Base-by-base conservation (phyloP, 202 grass and related monocot genomes). In the Cymbopogon flexuosus region DNA sequence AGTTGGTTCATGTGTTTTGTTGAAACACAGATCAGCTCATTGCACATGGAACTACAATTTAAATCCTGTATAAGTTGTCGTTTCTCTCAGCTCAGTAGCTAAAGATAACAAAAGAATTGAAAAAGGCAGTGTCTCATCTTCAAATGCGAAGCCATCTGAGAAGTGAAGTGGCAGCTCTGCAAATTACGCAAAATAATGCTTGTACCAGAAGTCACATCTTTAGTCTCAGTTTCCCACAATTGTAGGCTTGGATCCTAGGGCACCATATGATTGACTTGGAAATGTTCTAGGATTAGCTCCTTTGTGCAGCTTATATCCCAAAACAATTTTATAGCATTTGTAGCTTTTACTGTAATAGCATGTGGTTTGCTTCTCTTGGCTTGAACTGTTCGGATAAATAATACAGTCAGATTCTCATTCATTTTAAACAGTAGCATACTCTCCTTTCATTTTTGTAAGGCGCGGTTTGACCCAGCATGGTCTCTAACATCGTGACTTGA, bases 101-200 rank as follows among this genome's bases (percentile, higher is more conserved):
- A 79, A 58, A 87, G 37, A 66, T 49, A 78, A 51, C 27, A 73
- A 54, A 40, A 74, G 47, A 83, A 73, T 37, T 72, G 37, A 58
- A 78, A 67, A 39, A 47, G 39, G 19, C 34, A 76, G 30, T 14
- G 18, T 35, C 27, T 51, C 42, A 42, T 82, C 52, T 35, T 88
- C 51, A 84, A 51, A 51, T 62, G 18, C 51, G 49, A 68, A 62
- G 14, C 24, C 2, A 6, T 6, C 62, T 24, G 6, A 43, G 23
- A 65, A 84, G 83, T 75, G 30, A 79, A 35, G 51, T 69, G 39
- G 11, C 33, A 43, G 41, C 18, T 34, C 51, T 54, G 33, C 41
- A 69, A 52, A 80, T 27, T 31, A 63, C 41, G 60, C 21, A 73
- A 79, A 60, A 57, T 43, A 5, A 29, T 37, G n/a, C 18, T 61